phyloP scores from a whole-genome alignment of 768 basidiomycete genomes.

The Podaxis sp. region DNA sequence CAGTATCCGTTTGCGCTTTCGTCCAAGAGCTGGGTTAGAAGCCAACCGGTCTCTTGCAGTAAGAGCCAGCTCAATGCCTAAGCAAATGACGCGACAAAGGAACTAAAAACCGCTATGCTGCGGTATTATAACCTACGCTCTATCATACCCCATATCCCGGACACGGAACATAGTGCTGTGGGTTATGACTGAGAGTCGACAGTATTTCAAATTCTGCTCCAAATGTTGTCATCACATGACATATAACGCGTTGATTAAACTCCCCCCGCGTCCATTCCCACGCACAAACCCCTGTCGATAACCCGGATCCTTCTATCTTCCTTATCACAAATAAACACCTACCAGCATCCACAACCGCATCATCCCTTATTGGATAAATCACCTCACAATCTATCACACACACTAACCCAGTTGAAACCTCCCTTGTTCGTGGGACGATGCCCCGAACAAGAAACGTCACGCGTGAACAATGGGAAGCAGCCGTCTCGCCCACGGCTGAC shows the following conservation, averaged over 20 bases:
- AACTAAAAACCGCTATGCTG: too few species aligned
- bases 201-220: not conserved
- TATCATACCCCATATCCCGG: not conserved
- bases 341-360: not conserved
- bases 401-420: not conserved
- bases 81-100: too few species aligned
- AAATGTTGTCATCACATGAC: slow-evolving; percentile 1
- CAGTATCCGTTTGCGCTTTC: too few species aligned
- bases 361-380: not conserved
- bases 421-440: slow-evolving; percentile 16
- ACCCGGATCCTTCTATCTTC: not conserved
- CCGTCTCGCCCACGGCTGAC: slow-evolving; percentile 14
- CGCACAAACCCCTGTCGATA: not conserved
- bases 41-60: too few species aligned
- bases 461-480: slow-evolving; percentile 27
- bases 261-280: slow-evolving; percentile 1
- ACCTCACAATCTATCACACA: not conserved
- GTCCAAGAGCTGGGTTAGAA: too few species aligned
- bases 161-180: not conserved
- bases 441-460: slow-evolving; percentile 28
- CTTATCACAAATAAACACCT: not conserved
- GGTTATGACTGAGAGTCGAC: not conserved
- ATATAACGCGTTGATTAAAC: slow-evolving; percentile 8
- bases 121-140: too few species aligned
- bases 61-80: too few species aligned